phyloP scores from a whole-genome alignment of 306 rosid species.

The Inga laurina region DNA sequence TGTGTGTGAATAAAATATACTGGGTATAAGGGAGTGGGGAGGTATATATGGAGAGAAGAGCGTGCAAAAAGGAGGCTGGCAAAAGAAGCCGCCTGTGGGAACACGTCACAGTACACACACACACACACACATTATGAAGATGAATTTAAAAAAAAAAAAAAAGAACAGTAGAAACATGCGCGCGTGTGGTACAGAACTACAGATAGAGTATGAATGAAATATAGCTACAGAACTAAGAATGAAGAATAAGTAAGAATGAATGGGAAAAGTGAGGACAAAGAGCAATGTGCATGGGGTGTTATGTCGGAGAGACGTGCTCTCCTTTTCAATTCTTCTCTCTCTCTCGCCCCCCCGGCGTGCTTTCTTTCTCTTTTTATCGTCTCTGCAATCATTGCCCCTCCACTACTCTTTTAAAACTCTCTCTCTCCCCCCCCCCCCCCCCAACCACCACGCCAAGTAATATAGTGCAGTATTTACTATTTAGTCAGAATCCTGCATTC shows the following conservation, averaged over 20 bases:
- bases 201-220: too few relatives aligned
- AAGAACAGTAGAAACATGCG: too few relatives aligned
- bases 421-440: not conserved
- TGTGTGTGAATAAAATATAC: not conserved
- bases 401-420: not conserved
- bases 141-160: too few relatives aligned
- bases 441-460: too few relatives aligned
- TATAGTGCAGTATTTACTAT: too few relatives aligned
- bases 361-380: conserved; percentile 1
- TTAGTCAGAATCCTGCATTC: too few relatives aligned
- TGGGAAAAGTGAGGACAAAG: conserved; percentile 43
- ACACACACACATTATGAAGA: too few relatives aligned
- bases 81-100: conserved; percentile 38
- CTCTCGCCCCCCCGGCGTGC: conserved; percentile 16
- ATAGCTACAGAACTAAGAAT: not conserved
- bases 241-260: not conserved
- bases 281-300: conserved; percentile 37
- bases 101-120: not conserved
- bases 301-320: conserved; percentile 71
- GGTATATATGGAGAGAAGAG: conserved; percentile 30
- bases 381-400: conserved; percentile 28
- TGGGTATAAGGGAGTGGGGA: not conserved
- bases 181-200: too few relatives aligned
- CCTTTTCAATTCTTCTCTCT: not conserved
- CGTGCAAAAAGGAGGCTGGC: conserved; percentile 72